Percentiles rank a stretch among this genome's conserved stretches.
Conservation (phyloP, 2,329 filamentous ascomycete species). For the Bipolaris zeicola region DNA sequence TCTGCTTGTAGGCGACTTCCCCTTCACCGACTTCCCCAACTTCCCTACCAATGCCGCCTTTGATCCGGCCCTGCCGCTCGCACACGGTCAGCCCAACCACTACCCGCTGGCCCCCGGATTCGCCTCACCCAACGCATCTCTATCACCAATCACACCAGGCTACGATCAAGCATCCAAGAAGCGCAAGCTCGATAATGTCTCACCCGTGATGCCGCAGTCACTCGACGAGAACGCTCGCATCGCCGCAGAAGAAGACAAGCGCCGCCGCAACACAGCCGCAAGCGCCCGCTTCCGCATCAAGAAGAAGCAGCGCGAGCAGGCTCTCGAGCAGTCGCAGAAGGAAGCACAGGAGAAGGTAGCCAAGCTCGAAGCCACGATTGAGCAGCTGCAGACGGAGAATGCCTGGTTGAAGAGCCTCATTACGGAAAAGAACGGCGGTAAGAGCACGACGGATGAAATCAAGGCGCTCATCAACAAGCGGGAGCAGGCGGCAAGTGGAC, state of each 20-base stretch:
- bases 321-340: constrained; percentile 57
- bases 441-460: constrained; percentile 40
- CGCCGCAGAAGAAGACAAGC: constrained; percentile 60
- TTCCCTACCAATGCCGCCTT: constrained; percentile 43
- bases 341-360: constrained; percentile 57
- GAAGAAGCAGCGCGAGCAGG: constrained; percentile 62
- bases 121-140: constrained; percentile 33
- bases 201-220: constrained; percentile 37
- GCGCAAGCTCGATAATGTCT: constrained; percentile 52
- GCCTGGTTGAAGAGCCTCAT: constrained; percentile 59
- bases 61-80: constrained; percentile 40
- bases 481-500: constrained; percentile 39
- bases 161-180: constrained; percentile 50
- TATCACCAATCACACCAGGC: constrained; percentile 38
- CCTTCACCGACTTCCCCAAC: constrained; percentile 54
- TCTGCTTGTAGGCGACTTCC: constrained; percentile 50
- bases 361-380: constrained; percentile 53
- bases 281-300: constrained; percentile 60
- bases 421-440: constrained; percentile 55
- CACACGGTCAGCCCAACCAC: constrained; percentile 32
- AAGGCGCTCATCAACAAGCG: constrained; percentile 43
- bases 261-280: constrained; percentile 60
- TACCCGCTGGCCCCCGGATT: constrained; percentile 37
- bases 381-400: constrained; percentile 60
- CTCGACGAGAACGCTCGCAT: constrained; percentile 55